Evolutionary conservation across 768 basidiomycete species (phyloP).

Genomic region (Hericium coralloides): DNA sequence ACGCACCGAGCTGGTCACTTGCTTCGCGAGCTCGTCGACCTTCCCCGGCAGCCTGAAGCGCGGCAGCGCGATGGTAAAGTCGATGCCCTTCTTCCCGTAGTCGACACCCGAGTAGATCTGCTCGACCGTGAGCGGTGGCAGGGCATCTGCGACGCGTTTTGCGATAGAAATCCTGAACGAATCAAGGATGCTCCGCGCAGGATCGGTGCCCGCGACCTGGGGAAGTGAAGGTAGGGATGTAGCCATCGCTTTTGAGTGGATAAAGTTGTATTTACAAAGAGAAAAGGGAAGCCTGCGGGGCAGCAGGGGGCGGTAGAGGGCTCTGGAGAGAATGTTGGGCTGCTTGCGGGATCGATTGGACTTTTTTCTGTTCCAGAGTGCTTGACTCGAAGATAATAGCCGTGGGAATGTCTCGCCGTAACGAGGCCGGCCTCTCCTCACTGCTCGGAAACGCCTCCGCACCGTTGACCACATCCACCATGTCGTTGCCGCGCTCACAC

Average conservation of each 20-base stretch:
- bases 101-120: conserved; percentile 81
- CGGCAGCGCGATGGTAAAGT: conserved; percentile 89
- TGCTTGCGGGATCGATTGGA: neutral
- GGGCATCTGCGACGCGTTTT: conserved; percentile 52
- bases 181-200: conserved; percentile 60
- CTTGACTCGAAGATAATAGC: neutral
- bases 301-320: neutral
- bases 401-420: too few species aligned
- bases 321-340: neutral
- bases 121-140: conserved; percentile 58
- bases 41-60: conserved; percentile 83
- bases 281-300: neutral
- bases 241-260: neutral
- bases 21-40: conserved; percentile 65
- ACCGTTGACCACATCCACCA: conserved; percentile 15
- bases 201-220: conserved; percentile 41
- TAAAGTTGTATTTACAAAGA: neutral
- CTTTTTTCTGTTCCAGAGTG: neutral
- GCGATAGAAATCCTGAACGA: conserved; percentile 79
- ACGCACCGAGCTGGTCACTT: conserved; percentile 59
- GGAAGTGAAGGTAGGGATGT: conserved; percentile 28
- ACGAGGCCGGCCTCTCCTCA: too few species aligned
- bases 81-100: conserved; percentile 88
- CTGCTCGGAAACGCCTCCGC: too few species aligned
- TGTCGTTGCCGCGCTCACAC: conserved; percentile 60